Evolutionary conservation across 2,329 filamentous ascomycete genomes (phyloP).

Genomic region (Aschersonia sp.): DNA sequence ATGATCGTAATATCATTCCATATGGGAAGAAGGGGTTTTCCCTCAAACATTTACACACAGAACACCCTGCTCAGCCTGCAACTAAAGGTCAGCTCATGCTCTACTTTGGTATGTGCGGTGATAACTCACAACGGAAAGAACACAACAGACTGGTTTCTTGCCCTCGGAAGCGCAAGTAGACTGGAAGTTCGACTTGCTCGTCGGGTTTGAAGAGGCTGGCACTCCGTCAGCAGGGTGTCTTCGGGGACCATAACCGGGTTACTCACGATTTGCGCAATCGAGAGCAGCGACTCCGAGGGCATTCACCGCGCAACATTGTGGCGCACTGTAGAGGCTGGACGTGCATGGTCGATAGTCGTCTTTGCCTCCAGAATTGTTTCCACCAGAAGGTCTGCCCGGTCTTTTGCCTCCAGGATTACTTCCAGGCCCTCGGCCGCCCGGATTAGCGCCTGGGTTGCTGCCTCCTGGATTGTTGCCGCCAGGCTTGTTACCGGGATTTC

Average conservation of each 20-base stretch:
- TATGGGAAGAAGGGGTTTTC: neutral
- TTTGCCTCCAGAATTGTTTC: neutral
- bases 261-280: conserved; percentile 20
- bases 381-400: neutral
- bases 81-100: neutral
- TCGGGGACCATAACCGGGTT: neutral
- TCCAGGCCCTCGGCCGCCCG: neutral
- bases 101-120: neutral
- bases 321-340: conserved; percentile 10
- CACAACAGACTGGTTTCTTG: conserved; percentile 5
- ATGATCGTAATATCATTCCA: neutral
- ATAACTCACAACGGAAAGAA: conserved; percentile 3
- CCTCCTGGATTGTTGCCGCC: neutral
- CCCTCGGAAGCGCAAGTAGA: conserved; percentile 1
- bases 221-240: neutral
- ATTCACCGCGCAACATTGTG: conserved; percentile 33
- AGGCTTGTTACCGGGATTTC: neutral
- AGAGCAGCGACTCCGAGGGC: conserved; percentile 31
- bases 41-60: neutral
- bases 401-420: neutral
- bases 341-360: conserved; percentile 6
- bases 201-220: neutral
- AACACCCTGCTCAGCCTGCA: conserved; percentile 2
- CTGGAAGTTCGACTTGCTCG: conserved; percentile 2
- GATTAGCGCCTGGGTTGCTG: neutral